Base-by-base conservation (phyloP, 2,329 filamentous ascomycete genomes). In the Blastomyces parvus region DNA sequence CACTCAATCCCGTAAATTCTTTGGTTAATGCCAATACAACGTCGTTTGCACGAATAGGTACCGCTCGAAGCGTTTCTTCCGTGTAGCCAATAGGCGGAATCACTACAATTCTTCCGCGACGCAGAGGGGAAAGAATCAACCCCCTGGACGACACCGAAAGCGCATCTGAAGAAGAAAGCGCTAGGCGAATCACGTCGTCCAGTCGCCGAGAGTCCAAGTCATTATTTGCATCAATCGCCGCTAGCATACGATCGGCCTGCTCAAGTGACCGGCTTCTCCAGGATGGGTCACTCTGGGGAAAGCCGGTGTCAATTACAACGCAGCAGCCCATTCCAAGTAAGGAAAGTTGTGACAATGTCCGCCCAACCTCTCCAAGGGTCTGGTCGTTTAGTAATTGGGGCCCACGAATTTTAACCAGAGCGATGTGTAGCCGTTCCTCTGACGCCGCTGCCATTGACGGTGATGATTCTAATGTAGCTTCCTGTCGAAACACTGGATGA, bases 291-390 rank as follows among this genome's bases (percentile, higher is more conserved):
- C 72, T 55, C 22, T 78, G 77, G 33, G 80, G 77, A 36, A 80
- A 76, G 60, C 87, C 89, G 6, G 73, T 71, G 69, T 97, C 93
- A 9, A 97, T 79, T 0, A 97, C 88, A 0, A 99, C 84, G 25
- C 92, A 85, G 65, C 91, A 91, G 59, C 86, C 82, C 68, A 99
- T 83, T 2, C 94, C 93, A 17, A 99, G 82, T 61, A 88, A 86
- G 48, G 86, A 85, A 59, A 99, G 84, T 73, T 96, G 93, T 38
- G 87, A 87, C 50, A 99, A 77, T 0, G 94, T 97, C 72, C 88
- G 86, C 5, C 88, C 90, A 64, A 97, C 85, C 0, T 91, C 92
- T 56, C 83, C 77, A 13, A 97, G 73, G 0, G 85, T 89, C 1
- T 79, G 76, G 64, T 91, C 83, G 69, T 89, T 83, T 57, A 95